phyloP scores from a whole-genome alignment of 371 early-diverging fungal species.

The Rhizopus delemar region DNA sequence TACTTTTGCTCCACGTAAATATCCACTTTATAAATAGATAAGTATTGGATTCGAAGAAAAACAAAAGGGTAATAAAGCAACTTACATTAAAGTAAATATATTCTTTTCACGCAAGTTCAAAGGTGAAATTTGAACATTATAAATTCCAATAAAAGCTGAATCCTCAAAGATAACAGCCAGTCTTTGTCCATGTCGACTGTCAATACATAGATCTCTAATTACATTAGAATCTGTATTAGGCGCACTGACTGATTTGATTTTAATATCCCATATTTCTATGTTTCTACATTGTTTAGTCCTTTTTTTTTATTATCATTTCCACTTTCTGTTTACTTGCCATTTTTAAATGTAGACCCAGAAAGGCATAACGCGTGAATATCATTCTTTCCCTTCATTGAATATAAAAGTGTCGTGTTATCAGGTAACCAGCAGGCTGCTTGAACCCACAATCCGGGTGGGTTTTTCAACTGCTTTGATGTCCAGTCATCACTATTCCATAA shows the following conservation, averaged over 20 bases:
- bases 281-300: background rate
- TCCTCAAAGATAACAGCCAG: constrained; percentile 36
- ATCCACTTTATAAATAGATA: constrained; percentile 27
- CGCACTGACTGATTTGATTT: constrained; percentile 8
- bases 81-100: constrained; percentile 32
- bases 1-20: constrained; percentile 29
- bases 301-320: background rate
- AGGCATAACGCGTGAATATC: constrained; percentile 35
- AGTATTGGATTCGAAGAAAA: background rate
- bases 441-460: constrained; percentile 48
- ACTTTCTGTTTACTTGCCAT: constrained; percentile 7
- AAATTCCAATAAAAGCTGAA: constrained; percentile 27
- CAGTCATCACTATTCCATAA: constrained; percentile 50
- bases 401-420: constrained; percentile 37
- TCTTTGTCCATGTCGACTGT: constrained; percentile 32
- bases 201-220: constrained; percentile 40
- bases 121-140: constrained; percentile 19
- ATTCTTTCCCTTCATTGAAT: constrained; percentile 41
- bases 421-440: constrained; percentile 53
- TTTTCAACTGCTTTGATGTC: constrained; percentile 28
- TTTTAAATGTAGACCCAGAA: constrained; percentile 13
- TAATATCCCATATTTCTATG: constrained; percentile 10
- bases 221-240: background rate
- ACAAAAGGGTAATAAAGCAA: background rate
- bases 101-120: constrained; percentile 16